These are phyloP conservation scores for Irpex sp. DNA, from an alignment of 1,284 basidiomycete species.

Conservation along the genomic window DNA sequence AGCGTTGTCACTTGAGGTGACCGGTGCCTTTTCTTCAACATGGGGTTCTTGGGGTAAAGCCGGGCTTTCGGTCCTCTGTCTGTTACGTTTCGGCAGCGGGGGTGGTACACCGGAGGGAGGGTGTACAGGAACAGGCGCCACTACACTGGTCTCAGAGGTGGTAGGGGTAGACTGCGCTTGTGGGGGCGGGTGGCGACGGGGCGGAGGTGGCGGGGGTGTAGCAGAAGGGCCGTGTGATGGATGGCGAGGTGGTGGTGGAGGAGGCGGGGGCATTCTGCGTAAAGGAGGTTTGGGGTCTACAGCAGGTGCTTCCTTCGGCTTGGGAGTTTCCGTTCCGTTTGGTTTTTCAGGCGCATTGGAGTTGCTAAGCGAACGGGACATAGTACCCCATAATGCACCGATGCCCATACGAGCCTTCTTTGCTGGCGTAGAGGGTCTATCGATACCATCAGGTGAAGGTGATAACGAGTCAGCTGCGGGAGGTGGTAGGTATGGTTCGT, in stretches of 20 bases:
- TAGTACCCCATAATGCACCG: conserved; percentile 29
- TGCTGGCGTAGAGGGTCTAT: conserved; percentile 25
- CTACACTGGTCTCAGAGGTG: background rate
- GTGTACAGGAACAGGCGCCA: background rate
- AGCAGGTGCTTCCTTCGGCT: background rate
- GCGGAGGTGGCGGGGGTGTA: conserved; percentile 18
- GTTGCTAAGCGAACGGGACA: conserved; percentile 24
- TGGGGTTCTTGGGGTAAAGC: background rate
- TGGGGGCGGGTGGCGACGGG: conserved; percentile 13
- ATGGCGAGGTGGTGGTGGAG: conserved; percentile 35
- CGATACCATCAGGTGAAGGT: conserved; percentile 1
- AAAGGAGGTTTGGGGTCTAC: conserved; percentile 15
- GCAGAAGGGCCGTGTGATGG: conserved; percentile 15
- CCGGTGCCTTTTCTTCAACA: background rate
- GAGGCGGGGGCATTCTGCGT: conserved; percentile 22
- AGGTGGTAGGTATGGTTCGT: conserved; percentile 38
- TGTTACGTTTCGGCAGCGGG: conserved; percentile 19
- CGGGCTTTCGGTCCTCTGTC: conserved; percentile 11
- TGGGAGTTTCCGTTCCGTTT: background rate
- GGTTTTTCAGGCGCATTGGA: conserved; percentile 14
- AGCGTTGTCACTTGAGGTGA: background rate
- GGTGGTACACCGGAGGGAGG: conserved; percentile 13
- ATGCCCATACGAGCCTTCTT: conserved; percentile 27
- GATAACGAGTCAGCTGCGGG: conserved; percentile 12
- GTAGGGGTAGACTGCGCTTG: background rate